A percentile compares a stretch with the other conserved stretches of the same genome.
phyloP scores from a whole-genome alignment of 2,329 filamentous ascomycete genomes.

The Colletotrichum spaethianum region DNA sequence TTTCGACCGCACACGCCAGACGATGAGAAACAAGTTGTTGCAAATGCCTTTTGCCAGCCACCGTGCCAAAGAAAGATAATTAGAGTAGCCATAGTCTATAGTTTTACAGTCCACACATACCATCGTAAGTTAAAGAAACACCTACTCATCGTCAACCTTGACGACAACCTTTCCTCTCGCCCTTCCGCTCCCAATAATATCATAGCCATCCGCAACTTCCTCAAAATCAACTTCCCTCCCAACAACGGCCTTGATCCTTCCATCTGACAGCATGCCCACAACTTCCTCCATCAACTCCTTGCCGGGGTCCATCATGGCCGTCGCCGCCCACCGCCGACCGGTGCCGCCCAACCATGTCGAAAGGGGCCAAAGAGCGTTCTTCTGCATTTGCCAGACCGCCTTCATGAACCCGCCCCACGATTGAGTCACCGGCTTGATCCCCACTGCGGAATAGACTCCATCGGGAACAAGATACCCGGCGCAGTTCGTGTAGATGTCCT shows the following conservation, averaged over 20 bases:
- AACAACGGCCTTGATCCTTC: constrained; percentile 52
- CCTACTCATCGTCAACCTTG: constrained; percentile 46
- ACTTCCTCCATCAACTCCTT: constrained; percentile 51
- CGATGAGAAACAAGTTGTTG: not conserved
- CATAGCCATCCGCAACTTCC: constrained; percentile 54
- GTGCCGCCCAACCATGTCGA: constrained; percentile 54
- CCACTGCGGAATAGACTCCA: constrained; percentile 58
- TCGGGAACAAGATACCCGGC: constrained; percentile 55
- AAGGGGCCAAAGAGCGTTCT: constrained; percentile 56
- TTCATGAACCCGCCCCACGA: constrained; percentile 49
- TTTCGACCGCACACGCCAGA: not conserved
- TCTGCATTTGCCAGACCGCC: constrained; percentile 52
- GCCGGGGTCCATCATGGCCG: constrained; percentile 53
- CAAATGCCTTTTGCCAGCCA: not conserved
- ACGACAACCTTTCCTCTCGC: constrained; percentile 57
- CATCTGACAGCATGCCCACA: constrained; percentile 50
- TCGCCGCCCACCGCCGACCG: constrained; percentile 53
- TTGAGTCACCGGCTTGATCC: constrained; percentile 54
- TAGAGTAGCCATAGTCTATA: too few relatives aligned
- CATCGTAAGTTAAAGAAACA: not conserved
- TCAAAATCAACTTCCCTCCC: constrained; percentile 56
- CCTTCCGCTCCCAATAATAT: constrained; percentile 50
- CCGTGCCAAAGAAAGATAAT: not conserved
- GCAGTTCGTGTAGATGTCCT: constrained; percentile 59
- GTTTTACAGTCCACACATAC: too few relatives aligned